These are phyloP conservation scores for Chalaropsis thielavioides DNA, from an alignment of 2,329 filamentous ascomycete genomes.

Conservation along the genomic window DNA sequence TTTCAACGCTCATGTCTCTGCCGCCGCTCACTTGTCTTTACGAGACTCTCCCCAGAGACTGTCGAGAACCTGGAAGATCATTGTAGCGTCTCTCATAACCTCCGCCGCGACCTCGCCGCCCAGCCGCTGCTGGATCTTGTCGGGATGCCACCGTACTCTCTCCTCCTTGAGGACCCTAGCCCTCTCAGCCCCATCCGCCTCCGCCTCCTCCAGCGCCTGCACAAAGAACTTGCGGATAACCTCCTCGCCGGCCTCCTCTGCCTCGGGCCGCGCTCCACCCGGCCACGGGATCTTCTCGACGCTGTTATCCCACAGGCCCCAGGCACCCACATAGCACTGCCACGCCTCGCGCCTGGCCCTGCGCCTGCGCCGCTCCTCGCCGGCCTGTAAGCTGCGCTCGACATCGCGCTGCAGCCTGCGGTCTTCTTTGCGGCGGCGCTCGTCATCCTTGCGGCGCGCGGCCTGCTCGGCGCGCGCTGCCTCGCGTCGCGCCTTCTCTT, in stretches of 20 bases:
- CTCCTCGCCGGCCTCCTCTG: conserved; percentile 26
- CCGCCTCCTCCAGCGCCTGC: conserved; percentile 26
- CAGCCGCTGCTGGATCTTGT: conserved; percentile 88
- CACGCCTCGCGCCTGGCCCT: conserved; percentile 47
- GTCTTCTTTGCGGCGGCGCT: conserved; percentile 22
- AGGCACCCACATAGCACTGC: conserved; percentile 42
- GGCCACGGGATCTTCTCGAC: conserved; percentile 53
- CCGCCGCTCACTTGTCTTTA: not conserved
- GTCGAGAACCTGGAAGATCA: conserved; percentile 85
- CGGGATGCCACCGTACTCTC: conserved; percentile 88
- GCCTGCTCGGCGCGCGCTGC: conserved; percentile 28
- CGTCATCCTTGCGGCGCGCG: conserved; percentile 24
- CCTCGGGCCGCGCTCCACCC: not conserved
- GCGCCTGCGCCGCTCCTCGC: conserved; percentile 44
- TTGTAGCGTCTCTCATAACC: conserved; percentile 67
- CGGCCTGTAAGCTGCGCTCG: conserved; percentile 52
- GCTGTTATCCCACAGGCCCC: conserved; percentile 41
- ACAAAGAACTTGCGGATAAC: conserved; percentile 57
- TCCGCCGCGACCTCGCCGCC: conserved; percentile 56
- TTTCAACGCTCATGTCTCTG: not conserved
- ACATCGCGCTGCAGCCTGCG: conserved; percentile 46
- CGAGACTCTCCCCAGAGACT: conserved; percentile 36
- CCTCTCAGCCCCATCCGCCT: conserved; percentile 30
- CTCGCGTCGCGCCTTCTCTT: conserved; percentile 53
- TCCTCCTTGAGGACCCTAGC: conserved; percentile 57